A percentile compares a stretch with the other conserved stretches of the same genome.
These are phyloP conservation scores for Mucor ambiguus DNA, from an alignment of 371 early-diverging fungal genomes.

Conservation along the genomic window DNA sequence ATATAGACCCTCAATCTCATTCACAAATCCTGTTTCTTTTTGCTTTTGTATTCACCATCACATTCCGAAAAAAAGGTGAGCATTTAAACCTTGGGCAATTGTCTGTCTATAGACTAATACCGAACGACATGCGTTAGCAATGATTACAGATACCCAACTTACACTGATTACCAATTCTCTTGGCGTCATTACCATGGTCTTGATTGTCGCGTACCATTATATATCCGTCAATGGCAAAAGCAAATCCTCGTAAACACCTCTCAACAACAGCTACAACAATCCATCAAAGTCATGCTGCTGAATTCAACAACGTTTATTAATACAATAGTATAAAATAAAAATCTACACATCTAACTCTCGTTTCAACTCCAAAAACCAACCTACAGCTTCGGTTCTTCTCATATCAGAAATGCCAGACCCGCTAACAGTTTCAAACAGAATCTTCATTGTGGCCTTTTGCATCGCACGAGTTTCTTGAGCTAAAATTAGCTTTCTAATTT, in stretches of 20 bases:
- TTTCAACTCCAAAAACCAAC: constrained; percentile 52
- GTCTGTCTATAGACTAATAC: not conserved
- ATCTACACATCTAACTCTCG: constrained; percentile 21
- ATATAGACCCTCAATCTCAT: not conserved
- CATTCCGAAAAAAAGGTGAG: not conserved
- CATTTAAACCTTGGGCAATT: not conserved
- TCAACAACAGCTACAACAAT: not conserved
- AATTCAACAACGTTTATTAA: not conserved
- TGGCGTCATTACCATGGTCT: constrained; percentile 58
- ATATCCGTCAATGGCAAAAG: constrained; percentile 50
- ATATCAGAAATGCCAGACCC: constrained; percentile 54
- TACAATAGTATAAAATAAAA: not conserved
- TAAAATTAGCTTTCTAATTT: constrained; percentile 26
- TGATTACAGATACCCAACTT: constrained; percentile 62
- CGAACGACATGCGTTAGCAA: not conserved
- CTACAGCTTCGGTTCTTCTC: constrained; percentile 50
- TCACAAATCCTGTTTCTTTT: not conserved
- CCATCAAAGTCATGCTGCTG: too few species aligned
- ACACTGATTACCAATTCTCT: constrained; percentile 59
- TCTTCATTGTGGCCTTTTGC: constrained; percentile 41
- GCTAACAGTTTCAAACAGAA: constrained; percentile 52
- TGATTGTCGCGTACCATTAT: constrained; percentile 63
- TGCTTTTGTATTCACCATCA: not conserved
- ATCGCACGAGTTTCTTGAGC: constrained; percentile 24
- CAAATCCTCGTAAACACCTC: constrained; percentile 6